These are phyloP conservation scores for Effrenium voratum DNA, from an alignment of 73 alveolate species.

Conservation along the genomic window DNA sequence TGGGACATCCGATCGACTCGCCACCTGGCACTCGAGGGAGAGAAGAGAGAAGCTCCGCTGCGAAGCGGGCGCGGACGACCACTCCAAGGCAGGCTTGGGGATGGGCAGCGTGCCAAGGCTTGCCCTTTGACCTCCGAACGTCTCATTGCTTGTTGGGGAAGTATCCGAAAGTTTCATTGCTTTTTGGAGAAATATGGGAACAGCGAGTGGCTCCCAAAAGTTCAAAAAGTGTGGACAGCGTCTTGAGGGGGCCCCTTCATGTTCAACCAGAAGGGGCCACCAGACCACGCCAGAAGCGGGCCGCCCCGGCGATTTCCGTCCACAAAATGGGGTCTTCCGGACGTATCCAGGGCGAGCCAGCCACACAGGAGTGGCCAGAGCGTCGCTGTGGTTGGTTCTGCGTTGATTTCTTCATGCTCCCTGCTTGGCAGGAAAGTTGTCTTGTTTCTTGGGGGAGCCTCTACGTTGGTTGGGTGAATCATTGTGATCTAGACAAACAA, in stretches of 20 bases:
- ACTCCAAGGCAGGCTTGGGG: constrained; percentile 42
- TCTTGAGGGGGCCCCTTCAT: neutral
- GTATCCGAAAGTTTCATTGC: neutral
- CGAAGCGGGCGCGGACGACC: constrained; percentile 73
- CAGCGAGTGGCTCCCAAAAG: too few species aligned
- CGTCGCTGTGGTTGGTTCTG: too few species aligned
- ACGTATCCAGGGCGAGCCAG: too few species aligned
- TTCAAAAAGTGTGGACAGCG: neutral
- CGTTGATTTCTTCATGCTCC: too few species aligned
- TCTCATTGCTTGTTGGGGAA: neutral
- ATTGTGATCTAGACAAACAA: neutral
- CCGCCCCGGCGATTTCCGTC: too few species aligned
- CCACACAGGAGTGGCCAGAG: too few species aligned
- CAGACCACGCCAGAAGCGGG: too few species aligned
- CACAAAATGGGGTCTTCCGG: too few species aligned
- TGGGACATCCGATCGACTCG: too few species aligned
- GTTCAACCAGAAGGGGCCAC: neutral
- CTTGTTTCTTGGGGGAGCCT: neutral
- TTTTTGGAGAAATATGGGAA: neutral
- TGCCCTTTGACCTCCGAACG: neutral
- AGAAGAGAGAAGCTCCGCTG: constrained; percentile 80
- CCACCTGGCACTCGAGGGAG: too few species aligned
- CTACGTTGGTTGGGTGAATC: neutral
- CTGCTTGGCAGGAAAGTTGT: too few species aligned
- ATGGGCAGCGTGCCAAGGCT: neutral